Evolutionary conservation across 164 flowering plant genomes (phyloP), one percentile per base, ranked within the genome.

Genomic region (Aristolochia californica): DNA sequence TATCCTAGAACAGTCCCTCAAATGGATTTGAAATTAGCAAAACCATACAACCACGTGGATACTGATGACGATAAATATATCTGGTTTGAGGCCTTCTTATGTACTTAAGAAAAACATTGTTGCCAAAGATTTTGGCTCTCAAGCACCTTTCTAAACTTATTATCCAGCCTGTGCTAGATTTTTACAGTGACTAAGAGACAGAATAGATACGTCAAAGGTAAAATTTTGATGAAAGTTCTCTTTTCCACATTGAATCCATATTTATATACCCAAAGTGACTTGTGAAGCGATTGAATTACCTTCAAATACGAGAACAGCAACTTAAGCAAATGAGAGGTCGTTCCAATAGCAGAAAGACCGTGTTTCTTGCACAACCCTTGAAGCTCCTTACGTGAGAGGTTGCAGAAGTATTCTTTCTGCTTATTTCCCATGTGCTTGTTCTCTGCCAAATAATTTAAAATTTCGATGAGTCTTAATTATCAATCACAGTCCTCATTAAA

Each of bases 381-480:
- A 57, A 80, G 80, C 65, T 80, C 82, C 67, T 68, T 76, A 63
- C 78, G 69, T 20, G 82, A 63, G 40, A 78, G 72, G 20, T 64
- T 70, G 44, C 23, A 27, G 57, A 53, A 67, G 49, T 45, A 71
- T 18, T 67, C 64, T 63, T 66, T 63, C 23, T 60, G 66, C 52
- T 59, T 68, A 59, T 56, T 66, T 30, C 51, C 70, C 78, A 78
- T 78, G 66, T 48, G 15, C 43, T 60, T 22, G 21, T 14, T 12
- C 5, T 27, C 53, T 44, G 30, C 1, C 21, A 59, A 48, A 11
- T 13, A 22, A 51, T 47, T 21, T 13, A 18, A 26, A 48, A 25
- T 13, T 52, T 43, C 47, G 53, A 47, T 3, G 40, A 8, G 5
- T 34, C 10, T 0, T 34, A 34, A 8, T 34, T 34, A 34, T 34